phyloP scores from a whole-genome alignment of 2,329 filamentous ascomycete genomes.

The Tetracladium maxilliforme region DNA sequence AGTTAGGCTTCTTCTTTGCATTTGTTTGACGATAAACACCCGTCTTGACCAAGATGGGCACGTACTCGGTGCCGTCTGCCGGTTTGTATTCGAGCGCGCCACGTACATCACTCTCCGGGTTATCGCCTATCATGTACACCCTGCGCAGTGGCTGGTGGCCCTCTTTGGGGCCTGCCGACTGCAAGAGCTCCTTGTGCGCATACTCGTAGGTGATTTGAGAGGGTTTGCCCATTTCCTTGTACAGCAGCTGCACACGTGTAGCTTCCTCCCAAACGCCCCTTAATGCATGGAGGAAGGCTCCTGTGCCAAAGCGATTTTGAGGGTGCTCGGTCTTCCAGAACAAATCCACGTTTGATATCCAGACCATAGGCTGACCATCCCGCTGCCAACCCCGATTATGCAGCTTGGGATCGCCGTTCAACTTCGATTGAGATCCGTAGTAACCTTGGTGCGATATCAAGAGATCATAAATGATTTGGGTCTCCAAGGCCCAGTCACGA shows the following conservation, averaged over 20 bases:
- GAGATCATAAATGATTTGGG: constrained; percentile 71
- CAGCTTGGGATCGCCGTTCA: constrained; percentile 50
- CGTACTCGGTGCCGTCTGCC: constrained; percentile 56
- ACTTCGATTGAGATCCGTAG: constrained; percentile 62
- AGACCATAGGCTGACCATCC: constrained; percentile 66
- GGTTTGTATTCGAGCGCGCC: constrained; percentile 70
- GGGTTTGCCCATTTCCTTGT: constrained; percentile 73
- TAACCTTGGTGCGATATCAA: constrained; percentile 67
- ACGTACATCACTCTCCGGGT: constrained; percentile 77
- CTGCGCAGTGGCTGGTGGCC: constrained; percentile 35
- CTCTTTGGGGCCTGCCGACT: too few relatives aligned
- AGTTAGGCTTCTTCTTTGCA: constrained; percentile 37
- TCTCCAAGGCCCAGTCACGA: constrained; percentile 87
- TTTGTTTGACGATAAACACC: constrained; percentile 60
- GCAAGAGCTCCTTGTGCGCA: too few relatives aligned
- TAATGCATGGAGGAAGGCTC: constrained; percentile 73
- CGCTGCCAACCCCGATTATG: constrained; percentile 69
- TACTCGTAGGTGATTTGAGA: constrained; percentile 64
- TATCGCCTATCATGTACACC: constrained; percentile 93
- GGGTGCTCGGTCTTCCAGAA: constrained; percentile 80
- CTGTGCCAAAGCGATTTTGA: constrained; percentile 78
- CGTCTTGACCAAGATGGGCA: constrained; percentile 62
- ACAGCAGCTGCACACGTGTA: constrained; percentile 44
- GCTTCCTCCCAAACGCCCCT: constrained; percentile 65
- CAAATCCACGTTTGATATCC: constrained; percentile 83